Evolutionary conservation across 495 filamentous ascomycete species (phyloP).

Genomic region (Trichoderma asperelloides): DNA sequence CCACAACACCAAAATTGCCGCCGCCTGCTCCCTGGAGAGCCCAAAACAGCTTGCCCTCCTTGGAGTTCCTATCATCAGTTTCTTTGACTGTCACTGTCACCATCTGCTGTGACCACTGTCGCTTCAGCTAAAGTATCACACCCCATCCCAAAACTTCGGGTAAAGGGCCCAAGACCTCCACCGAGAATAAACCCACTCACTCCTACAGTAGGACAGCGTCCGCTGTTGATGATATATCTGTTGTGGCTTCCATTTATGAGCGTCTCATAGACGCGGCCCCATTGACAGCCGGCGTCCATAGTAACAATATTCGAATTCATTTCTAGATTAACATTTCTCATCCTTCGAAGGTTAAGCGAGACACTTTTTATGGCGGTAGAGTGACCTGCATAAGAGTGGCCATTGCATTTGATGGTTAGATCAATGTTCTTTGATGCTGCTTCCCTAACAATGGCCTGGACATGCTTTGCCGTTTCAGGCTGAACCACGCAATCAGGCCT

Average conservation of each 20-base stretch:
- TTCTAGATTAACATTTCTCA: slow-evolving; percentile 14
- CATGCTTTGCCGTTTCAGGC: slow-evolving; percentile 13
- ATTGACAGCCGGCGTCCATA: slow-evolving; percentile 38
- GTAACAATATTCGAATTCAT: slow-evolving; percentile 18
- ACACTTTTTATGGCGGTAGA: slow-evolving; percentile 15
- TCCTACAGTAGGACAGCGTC: slow-evolving; percentile 40
- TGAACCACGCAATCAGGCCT: slow-evolving; percentile 17
- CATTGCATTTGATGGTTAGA: slow-evolving; percentile 15
- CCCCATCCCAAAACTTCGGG: slow-evolving; percentile 34
- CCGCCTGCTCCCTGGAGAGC: slow-evolving; percentile 37
- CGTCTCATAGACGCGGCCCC: slow-evolving; percentile 31
- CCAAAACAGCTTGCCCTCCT: slow-evolving; percentile 49
- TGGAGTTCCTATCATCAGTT: slow-evolving; percentile 23
- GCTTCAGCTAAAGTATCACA: slow-evolving; percentile 35
- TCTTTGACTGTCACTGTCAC: slow-evolving; percentile 34
- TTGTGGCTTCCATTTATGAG: slow-evolving; percentile 25
- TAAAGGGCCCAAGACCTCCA: slow-evolving; percentile 44
- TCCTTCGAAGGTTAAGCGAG: slow-evolving; percentile 14
- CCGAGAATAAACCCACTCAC: slow-evolving; percentile 43
- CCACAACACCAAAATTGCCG: background rate
- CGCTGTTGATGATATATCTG: slow-evolving; percentile 36
- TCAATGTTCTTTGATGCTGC: slow-evolving; percentile 11
- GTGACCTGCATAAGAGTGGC: slow-evolving; percentile 17
- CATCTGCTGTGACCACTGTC: slow-evolving; percentile 42
- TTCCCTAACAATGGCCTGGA: slow-evolving; percentile 1